Evolutionary conservation across 495 filamentous ascomycete genomes (phyloP).

Genomic region (Talaromyces nanjingensis): DNA sequence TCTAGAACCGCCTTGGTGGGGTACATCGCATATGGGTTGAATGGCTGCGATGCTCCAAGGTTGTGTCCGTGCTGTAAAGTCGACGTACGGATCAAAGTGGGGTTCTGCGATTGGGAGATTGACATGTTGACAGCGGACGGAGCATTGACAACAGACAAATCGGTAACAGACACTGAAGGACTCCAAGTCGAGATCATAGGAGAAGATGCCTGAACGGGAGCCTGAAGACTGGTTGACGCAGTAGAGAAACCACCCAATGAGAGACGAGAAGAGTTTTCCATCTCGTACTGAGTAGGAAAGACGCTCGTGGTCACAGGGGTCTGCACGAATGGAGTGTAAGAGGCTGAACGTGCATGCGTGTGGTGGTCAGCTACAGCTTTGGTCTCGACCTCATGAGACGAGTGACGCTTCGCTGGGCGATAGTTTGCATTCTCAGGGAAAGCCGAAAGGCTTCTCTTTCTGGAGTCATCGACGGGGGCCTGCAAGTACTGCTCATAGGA

Average conservation of each 20-base stretch:
- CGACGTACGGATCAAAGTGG: constrained; percentile 75
- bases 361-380: constrained; percentile 21
- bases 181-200: constrained; percentile 40
- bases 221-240: constrained; percentile 27
- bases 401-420: constrained; percentile 38
- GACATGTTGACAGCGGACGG: constrained; percentile 28
- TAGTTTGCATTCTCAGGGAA: constrained; percentile 34
- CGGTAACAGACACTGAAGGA: constrained; percentile 27
- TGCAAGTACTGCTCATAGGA: constrained; percentile 54
- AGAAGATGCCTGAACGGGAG: constrained; percentile 32
- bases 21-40: constrained; percentile 80
- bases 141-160: constrained; percentile 24
- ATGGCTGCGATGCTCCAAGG: constrained; percentile 39
- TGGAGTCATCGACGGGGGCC: constrained; percentile 22
- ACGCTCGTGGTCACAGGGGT: constrained; percentile 28
- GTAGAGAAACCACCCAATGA: constrained; percentile 23
- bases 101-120: constrained; percentile 48
- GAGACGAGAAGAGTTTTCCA: constrained; percentile 24
- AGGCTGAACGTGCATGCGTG: constrained; percentile 29
- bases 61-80: constrained; percentile 56
- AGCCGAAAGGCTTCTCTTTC: constrained; percentile 49
- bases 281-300: constrained; percentile 24
- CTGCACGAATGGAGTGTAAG: constrained; percentile 42
- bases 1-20: constrained; percentile 81
- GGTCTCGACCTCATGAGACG: constrained; percentile 31